Percentiles rank a stretch among this genome's conserved stretches.
These are phyloP conservation scores for Sclerotinia minor DNA, from an alignment of 2,329 filamentous ascomycete genomes.

Conservation along the genomic window DNA sequence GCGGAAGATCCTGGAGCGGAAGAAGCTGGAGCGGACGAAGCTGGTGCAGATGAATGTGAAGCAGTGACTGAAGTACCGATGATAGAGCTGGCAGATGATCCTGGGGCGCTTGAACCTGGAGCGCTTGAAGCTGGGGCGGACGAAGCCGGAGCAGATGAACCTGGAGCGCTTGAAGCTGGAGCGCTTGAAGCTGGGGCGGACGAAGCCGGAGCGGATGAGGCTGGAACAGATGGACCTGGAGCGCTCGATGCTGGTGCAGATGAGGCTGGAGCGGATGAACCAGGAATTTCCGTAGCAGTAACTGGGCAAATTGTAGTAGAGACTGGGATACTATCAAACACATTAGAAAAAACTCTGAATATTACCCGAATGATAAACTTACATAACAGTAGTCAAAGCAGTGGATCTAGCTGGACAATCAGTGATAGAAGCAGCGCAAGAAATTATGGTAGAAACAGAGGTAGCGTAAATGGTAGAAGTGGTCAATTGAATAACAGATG, in stretches of 20 bases:
- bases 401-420: slow-evolving; percentile 52
- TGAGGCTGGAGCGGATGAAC: background rate
- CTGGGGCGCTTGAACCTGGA: too few species aligned
- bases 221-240: background rate
- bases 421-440: slow-evolving; percentile 48
- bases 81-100: too few species aligned
- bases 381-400: slow-evolving; percentile 45
- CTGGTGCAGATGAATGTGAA: too few species aligned
- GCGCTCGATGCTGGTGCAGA: background rate
- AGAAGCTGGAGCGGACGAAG: too few species aligned
- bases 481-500: slow-evolving; percentile 29
- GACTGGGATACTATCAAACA: slow-evolving; percentile 40
- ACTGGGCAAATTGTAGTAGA: slow-evolving; percentile 46
- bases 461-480: slow-evolving; percentile 54
- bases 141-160: too few species aligned
- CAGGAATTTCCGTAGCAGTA: slow-evolving; percentile 25
- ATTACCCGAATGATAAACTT: too few species aligned
- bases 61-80: too few species aligned
- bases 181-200: background rate
- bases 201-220: background rate
- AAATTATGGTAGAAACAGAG: slow-evolving; percentile 52
- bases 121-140: too few species aligned
- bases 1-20: background rate
- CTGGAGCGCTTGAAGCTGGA: background rate
- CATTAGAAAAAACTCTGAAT: too few species aligned